Evolutionary conservation across 345 rosid species (phyloP), one percentile per base, ranked within the genome.

Genomic region (Salix suchowensis): DNA sequence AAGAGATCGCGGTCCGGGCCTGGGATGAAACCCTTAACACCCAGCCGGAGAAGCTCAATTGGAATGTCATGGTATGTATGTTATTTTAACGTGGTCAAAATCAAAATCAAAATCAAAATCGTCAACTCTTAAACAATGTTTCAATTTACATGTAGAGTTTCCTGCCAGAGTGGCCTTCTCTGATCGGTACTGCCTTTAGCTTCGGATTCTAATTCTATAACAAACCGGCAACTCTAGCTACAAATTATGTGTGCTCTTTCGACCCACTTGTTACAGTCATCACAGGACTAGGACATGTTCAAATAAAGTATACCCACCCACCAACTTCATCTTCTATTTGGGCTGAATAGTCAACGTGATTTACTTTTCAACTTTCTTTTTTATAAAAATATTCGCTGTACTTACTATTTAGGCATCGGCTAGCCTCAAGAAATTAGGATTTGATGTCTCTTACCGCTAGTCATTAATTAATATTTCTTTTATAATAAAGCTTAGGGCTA

Each of bases 1-100:
- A 91, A 61, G 97, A 93, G 81, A 87, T 92, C 2, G 92, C 98
- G 5, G 99, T 96, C 46, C 90, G 99, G 7, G 98, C 98, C 39
- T 96, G 99, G 99, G 99, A 96, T 62, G 89, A 89, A 85, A 82
- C 98, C 28, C 91, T 79, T 37, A 93, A 91, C 78, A 96, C 99
- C 77, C 99, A 93, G 77, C 98, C 98, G 12, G 96, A 96, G 78
- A 92, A 89, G 78, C 98, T 93, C 88, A 93, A 84, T 44, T 96
- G 98, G 99, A 96, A 96, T 73, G 85, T 96, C 72, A 92, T 96
- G 99, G 99, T 93, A 86, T 28, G 60, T 55, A 67, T 40, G 44
- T 40, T 12, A 0, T 40, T 40, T 40, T 40, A 34, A 34, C 4
- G 6, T 34, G 37, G 37, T 34, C 37, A 5, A 34, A 5, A 10